Base-by-base conservation (phyloP, 306 rosid species). In the Ceratonia siliqua region DNA sequence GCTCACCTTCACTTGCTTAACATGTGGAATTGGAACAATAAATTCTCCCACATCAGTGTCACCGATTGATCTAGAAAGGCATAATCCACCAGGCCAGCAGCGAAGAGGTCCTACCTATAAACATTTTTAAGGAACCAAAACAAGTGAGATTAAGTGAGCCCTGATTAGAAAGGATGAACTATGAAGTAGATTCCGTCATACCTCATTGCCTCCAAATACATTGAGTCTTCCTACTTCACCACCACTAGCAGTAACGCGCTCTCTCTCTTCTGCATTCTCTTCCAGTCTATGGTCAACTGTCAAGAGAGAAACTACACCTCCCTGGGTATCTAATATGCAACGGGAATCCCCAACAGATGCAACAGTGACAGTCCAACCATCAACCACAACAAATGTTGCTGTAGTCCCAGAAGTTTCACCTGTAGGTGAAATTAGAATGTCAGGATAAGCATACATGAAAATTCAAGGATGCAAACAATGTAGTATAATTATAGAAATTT, bases 351-450 rank as follows among this genome's bases (percentile, higher is more conserved):
- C 98, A 61, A 94, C 98, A 63, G 96, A 94, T 53, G 98, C 98
- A 66, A 90, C 98, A 41, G 98, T 94, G 65, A 94, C 89, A 80
- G 98, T 94, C 98, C 98, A 94, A 42, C 81, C 95, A 73, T 94
- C 99, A 65, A 94, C 79, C 75, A 94, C 70, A 77, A 94, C 98
- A 80, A 94, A 87, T 38, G 99, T 94, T 64, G 89, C 99, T 20
- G 99, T 94, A n/a, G 99, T 94, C 73, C 99, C 99, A 55, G 99
- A 94, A 67, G 99, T 94, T 84, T 94, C 99, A 36, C 99, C 99
- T 94, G 89, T 73, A 59, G 32, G 75, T 36, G 49, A 81, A 28
- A 70, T 62, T 46, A 64, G 35, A 62, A 41, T 33, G 69, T 68
- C 54, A 76, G 62, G 36, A 38, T 43, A 70, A 54, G 76, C n/a